Percentiles rank a stretch among this genome's conserved stretches.
Evolutionary conservation across 495 filamentous ascomycete species (phyloP).

Genomic region (Penicillium macrosclerotiorum): DNA sequence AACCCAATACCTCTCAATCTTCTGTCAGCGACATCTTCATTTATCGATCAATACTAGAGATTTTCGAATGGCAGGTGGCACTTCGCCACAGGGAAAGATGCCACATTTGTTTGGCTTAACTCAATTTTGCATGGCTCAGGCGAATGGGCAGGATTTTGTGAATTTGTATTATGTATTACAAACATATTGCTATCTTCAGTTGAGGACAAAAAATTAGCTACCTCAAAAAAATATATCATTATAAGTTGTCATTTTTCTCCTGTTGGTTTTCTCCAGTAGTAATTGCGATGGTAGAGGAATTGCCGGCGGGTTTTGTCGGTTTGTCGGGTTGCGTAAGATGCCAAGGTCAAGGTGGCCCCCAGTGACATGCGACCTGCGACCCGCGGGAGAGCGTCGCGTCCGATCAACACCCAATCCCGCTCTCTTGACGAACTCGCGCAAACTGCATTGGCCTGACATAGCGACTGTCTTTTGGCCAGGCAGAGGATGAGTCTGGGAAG

Average conservation of each 20-base stretch:
- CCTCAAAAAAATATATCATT: slow-evolving; percentile 1
- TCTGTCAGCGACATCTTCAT: background rate
- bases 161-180: slow-evolving; percentile 22
- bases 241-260: background rate
- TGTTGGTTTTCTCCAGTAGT: background rate
- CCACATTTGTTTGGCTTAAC: slow-evolving; percentile 14
- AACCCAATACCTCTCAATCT: background rate
- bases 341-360: slow-evolving; percentile 23
- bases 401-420: slow-evolving; percentile 1
- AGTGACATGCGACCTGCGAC: slow-evolving; percentile 18
- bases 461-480: slow-evolving; percentile 18
- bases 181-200: slow-evolving; percentile 23
- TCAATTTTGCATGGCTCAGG: slow-evolving; percentile 39
- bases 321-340: slow-evolving; percentile 18
- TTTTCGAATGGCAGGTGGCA: too few relatives aligned
- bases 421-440: slow-evolving; percentile 1
- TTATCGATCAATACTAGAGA: too few relatives aligned
- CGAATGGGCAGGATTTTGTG: slow-evolving; percentile 30
- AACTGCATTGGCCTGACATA: slow-evolving; percentile 19
- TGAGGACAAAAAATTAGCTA: slow-evolving; percentile 27
- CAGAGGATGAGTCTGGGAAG: slow-evolving; percentile 33
- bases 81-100: slow-evolving; percentile 8
- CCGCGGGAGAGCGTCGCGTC: too few relatives aligned
- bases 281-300: too few relatives aligned
- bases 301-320: too few relatives aligned